phyloP scores from a whole-genome alignment of 345 rosid genomes.

The Gossypium herbaceum region DNA sequence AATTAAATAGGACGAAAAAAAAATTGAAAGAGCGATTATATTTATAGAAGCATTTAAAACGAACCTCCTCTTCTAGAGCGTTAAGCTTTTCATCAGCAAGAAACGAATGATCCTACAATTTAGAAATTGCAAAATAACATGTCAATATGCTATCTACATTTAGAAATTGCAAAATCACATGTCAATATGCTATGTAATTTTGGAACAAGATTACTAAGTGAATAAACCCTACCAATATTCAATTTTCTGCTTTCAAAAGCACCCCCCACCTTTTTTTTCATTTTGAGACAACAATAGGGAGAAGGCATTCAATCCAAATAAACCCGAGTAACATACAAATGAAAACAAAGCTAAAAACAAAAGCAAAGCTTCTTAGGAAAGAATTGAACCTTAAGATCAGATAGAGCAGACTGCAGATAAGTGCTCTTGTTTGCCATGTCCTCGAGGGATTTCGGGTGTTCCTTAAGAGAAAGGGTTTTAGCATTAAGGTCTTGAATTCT shows the following conservation, averaged over 20 bases:
- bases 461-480: conserved; percentile 32
- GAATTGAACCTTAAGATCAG: conserved; percentile 40
- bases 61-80: conserved; percentile 65
- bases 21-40: neutral
- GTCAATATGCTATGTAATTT: neutral
- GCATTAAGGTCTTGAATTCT: conserved; percentile 28
- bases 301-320: neutral
- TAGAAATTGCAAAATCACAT: neutral
- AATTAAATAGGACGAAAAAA: neutral
- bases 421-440: conserved; percentile 34
- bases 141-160: neutral
- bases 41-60: conserved; percentile 10
- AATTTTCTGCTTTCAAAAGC: neutral
- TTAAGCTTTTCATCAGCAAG: conserved; percentile 35
- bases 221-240: neutral
- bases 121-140: no score
- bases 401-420: conserved; percentile 36
- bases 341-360: neutral
- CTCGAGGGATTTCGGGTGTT: conserved; percentile 36
- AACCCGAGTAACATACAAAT: neutral
- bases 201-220: neutral
- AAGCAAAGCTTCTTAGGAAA: neutral
- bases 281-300: neutral
- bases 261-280: neutral
- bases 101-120: conserved; percentile 40